Evolutionary conservation across 2,329 filamentous ascomycete genomes (phyloP).

Genomic region (Trichoderma sp.): DNA sequence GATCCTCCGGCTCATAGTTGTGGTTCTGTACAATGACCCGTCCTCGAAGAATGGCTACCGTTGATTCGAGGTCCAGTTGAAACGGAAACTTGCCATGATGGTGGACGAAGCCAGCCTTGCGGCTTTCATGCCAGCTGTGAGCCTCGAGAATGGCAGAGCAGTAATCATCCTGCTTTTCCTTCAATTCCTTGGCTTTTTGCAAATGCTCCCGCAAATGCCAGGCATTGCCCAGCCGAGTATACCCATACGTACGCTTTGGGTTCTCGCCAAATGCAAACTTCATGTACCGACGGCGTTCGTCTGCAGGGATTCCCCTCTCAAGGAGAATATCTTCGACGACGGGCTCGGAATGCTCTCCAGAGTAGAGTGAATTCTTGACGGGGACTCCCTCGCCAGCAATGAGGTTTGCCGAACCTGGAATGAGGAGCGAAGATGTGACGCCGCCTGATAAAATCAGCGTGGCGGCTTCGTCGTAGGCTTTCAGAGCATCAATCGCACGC

Average conservation of each 20-base stretch:
- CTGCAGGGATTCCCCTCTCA: constrained; percentile 43
- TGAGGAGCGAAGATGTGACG: constrained; percentile 50
- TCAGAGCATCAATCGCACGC: constrained; percentile 42
- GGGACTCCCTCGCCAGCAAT: constrained; percentile 51
- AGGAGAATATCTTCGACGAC: constrained; percentile 49
- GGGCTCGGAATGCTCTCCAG: constrained; percentile 43
- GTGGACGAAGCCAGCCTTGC: constrained; percentile 15
- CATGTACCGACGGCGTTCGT: constrained; percentile 45
- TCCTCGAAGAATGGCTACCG: constrained; percentile 47
- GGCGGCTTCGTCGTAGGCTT: constrained; percentile 46
- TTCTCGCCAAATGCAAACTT: constrained; percentile 55
- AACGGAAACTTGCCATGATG: constrained; percentile 36
- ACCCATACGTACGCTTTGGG: constrained; percentile 44
- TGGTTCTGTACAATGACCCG: constrained; percentile 49
- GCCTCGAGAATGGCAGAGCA: constrained; percentile 12
- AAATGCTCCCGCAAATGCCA: constrained; percentile 45
- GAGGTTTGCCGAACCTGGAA: constrained; percentile 50
- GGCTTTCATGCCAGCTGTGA: not conserved
- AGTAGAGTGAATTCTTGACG: constrained; percentile 46
- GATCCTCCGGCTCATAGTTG: constrained; percentile 50
- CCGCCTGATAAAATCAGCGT: constrained; percentile 49
- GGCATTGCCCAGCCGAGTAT: constrained; percentile 47
- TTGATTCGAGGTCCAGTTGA: constrained; percentile 47
- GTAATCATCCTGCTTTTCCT: constrained; percentile 29
- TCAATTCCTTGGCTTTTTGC: constrained; percentile 27